Evolutionary conservation across 139 green algal genomes (phyloP).

Genomic region (Chlorella vulgaris): DNA sequence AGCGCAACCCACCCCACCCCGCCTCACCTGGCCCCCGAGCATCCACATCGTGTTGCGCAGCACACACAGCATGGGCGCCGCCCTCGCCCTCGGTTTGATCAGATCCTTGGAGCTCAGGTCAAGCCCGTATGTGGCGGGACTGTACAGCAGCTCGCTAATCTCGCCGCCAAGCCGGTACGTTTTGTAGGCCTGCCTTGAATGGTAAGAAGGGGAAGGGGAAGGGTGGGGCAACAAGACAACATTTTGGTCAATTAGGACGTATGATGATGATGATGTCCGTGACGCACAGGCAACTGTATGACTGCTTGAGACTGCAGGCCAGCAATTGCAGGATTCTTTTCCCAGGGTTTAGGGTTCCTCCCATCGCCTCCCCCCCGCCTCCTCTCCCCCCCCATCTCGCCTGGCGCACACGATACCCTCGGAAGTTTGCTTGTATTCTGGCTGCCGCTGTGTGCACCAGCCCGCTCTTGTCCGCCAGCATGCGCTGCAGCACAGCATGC

Average conservation of each 20-base stretch:
- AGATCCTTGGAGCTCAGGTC: conserved; percentile 71
- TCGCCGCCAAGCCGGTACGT: conserved; percentile 82
- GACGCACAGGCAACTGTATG: no score
- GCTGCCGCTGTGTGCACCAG: conserved; percentile 67
- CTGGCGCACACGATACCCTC: conserved; percentile 88
- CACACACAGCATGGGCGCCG: conserved; percentile 61
- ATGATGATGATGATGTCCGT: no score
- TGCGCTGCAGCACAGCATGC: conserved; percentile 32
- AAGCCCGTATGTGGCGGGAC: conserved; percentile 82
- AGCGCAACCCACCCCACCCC: no score
- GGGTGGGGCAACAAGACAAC: not conserved
- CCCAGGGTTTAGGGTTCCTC: no score
- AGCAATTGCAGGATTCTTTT: no score
- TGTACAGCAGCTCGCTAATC: conserved; percentile 92
- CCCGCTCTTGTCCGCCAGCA: conserved; percentile 53
- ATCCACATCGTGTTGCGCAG: conserved; percentile 86
- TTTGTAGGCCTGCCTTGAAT: conserved; percentile 61
- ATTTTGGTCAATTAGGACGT: no score
- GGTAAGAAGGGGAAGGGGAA: not conserved
- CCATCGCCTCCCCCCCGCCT: no score
- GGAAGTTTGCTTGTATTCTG: conserved; percentile 82
- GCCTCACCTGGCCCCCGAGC: conserved; percentile 89
- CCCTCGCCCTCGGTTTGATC: conserved; percentile 80
- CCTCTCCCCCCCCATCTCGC: no score
- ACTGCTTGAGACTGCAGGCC: no score